Conservation (phyloP, 2,329 filamentous ascomycete genomes). For the Penicillium crustosum region DNA sequence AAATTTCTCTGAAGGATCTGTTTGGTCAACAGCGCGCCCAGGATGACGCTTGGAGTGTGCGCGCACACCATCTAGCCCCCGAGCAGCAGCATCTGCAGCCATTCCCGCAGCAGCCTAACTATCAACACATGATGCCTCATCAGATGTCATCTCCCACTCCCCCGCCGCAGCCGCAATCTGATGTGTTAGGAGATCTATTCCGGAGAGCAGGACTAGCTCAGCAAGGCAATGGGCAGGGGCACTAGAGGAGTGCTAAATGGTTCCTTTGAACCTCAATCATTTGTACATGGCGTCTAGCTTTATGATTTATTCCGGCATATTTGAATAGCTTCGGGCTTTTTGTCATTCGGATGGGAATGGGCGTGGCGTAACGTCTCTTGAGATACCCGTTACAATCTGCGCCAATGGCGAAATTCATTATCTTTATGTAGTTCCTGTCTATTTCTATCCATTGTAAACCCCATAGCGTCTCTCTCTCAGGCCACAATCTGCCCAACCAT, state of each 20-base stretch:
- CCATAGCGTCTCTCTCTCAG: neutral
- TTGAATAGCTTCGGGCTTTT: neutral
- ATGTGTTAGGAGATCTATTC: conserved; percentile 46
- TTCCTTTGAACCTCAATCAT: neutral
- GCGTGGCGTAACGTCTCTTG: conserved; percentile 15
- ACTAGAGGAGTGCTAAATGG: conserved; percentile 4
- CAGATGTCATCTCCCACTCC: conserved; percentile 11
- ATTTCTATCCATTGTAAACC: neutral
- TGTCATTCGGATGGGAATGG: conserved; percentile 1
- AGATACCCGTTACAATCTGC: conserved; percentile 26
- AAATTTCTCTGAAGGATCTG: conserved; percentile 54
- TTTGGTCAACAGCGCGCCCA: conserved; percentile 56
- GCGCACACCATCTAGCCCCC: conserved; percentile 43
- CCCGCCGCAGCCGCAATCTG: conserved; percentile 25
- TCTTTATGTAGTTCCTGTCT: conserved; percentile 3
- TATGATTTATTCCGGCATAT: conserved; percentile 7
- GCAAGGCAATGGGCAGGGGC: conserved; percentile 22
- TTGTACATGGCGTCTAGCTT: conserved; percentile 13
- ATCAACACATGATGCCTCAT: conserved; percentile 14
- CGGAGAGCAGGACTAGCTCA: conserved; percentile 43
- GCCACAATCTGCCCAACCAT: conserved; percentile 50
- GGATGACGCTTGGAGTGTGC: conserved; percentile 53
- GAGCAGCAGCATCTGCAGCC: conserved; percentile 14
- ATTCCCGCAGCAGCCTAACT: conserved; percentile 6
- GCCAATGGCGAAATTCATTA: conserved; percentile 10